Evolutionary conservation across 2,329 filamentous ascomycete genomes (phyloP), one percentile per base, ranked within the genome.

Genomic region (Stemphylium vesicarium): DNA sequence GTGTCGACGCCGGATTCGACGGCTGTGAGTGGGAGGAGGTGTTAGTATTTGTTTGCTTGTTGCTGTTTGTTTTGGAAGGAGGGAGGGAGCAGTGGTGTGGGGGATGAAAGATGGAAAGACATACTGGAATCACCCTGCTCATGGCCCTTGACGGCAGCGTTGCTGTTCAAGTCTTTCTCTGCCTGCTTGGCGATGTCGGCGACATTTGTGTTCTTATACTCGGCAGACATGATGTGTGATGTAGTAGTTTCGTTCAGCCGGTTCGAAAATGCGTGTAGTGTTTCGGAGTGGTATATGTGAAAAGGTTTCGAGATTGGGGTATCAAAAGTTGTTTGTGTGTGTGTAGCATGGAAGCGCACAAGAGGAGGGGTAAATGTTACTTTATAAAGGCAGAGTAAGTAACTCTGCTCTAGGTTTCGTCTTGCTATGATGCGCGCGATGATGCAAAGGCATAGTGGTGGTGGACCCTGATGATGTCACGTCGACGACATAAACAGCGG

Each of bases 1-100:
- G 75, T 69, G 68, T 82, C 75, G 66, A 83, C 71, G 64, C 79
- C 80, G 46, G 80, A 82, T 59, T 82, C 80, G 40, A 41, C 61
- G 35, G 75, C 79, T 82, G 52, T n/a, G 26, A n/a, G 32, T 8
- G 12, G 9, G 35, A n/a, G 6, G 4, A 8, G 10, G 13, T 18
- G 22, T 32, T 51, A 37, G 38, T n/a, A 1, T 42, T 32, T 33
- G 33, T 29, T 11, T 29, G 2, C 7, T 29, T 29, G 8, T 11
- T 29, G 24, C 8, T 10, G 26, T 29, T 26, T 29, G 43, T 15
- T 22, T 29, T 26, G 15, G 16, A 15, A 32, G 9, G 42, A 41
- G 8, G 15, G 10, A 22, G 31, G 18, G 41, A 22, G 20, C 29
- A 26, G 16, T n/a, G n/a, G n/a, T n/a, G 8, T 13, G 22, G 11